A percentile compares a stretch with the other conserved stretches of the same genome.
These are phyloP conservation scores for Cladosporium sp. DNA, from an alignment of 2,329 filamentous ascomycete species.

Conservation along the genomic window DNA sequence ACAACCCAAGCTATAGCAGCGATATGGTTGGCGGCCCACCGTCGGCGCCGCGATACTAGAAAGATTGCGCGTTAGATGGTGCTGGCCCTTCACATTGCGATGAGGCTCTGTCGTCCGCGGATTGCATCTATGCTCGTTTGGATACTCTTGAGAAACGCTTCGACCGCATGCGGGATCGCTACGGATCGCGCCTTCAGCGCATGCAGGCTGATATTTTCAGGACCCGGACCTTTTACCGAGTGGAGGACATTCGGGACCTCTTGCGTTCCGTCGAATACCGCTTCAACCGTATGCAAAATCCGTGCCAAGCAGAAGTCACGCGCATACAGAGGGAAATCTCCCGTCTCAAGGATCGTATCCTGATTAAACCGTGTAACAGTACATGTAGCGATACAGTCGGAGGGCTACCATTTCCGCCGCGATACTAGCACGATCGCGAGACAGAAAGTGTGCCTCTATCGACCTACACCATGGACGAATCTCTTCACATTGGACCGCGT, in stretches of 20 bases:
- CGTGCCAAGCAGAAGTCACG: not conserved
- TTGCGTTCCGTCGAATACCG: not conserved
- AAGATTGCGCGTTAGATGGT: not conserved
- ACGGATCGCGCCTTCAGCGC: not conserved
- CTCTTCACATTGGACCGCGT: not conserved
- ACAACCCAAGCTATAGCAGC: conserved; percentile 28
- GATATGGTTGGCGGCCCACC: conserved; percentile 20
- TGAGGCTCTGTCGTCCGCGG: too few species aligned
- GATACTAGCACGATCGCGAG: not conserved
- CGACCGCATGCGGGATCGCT: not conserved
- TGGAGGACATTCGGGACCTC: not conserved
- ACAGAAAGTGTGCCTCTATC: not conserved
- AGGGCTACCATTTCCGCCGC: not conserved
- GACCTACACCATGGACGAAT: not conserved
- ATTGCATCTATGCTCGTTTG: not conserved
- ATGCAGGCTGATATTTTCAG: too few species aligned
- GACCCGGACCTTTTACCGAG: too few species aligned
- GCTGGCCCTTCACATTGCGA: not conserved
- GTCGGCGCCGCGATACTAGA: conserved; percentile 5
- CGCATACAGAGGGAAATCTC: not conserved
- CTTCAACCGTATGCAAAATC: not conserved
- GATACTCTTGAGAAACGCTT: not conserved
- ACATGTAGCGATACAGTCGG: too few species aligned
- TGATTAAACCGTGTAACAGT: too few species aligned
- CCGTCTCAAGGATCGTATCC: too few species aligned